These are phyloP conservation scores for Porogramme epimiltina DNA, from an alignment of 1,284 basidiomycete species.

Conservation along the genomic window DNA sequence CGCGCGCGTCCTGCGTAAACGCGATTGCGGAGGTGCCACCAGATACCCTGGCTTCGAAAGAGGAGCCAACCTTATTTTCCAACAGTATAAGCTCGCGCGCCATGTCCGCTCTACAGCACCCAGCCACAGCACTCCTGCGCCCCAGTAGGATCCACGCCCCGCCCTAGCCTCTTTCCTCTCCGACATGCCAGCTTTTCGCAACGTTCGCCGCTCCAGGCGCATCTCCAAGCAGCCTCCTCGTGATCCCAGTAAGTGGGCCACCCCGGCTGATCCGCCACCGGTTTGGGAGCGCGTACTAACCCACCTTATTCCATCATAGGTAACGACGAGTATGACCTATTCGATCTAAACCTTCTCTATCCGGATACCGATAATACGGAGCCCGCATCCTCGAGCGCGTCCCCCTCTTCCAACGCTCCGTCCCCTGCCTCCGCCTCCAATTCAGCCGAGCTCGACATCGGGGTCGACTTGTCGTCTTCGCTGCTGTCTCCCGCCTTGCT, in stretches of 20 bases:
- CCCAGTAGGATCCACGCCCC: conserved; percentile 3
- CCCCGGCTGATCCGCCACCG: conserved; percentile 5
- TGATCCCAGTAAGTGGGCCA: conserved; percentile 18
- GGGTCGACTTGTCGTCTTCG: neutral
- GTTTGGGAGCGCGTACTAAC: conserved; percentile 5
- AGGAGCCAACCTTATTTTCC: neutral
- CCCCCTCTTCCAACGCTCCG: neutral
- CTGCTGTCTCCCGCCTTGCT: conserved; percentile 14
- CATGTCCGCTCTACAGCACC: neutral
- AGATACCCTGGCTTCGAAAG: neutral
- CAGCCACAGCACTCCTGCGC: neutral
- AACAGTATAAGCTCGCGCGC: conserved; percentile 12
- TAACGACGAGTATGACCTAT: conserved; percentile 17
- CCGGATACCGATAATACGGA: conserved; percentile 6
- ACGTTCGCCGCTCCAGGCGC: conserved; percentile 38
- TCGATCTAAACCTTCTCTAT: conserved; percentile 19
- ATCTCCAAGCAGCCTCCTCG: conserved; percentile 39
- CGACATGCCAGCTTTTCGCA: conserved; percentile 36
- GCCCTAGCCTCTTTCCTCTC: conserved; percentile 1
- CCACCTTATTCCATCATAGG: conserved; percentile 10
- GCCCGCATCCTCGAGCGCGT: neutral
- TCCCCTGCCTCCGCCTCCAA: neutral
- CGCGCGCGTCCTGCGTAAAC: too few relatives aligned
- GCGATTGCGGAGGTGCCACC: neutral
- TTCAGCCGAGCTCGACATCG: neutral